Evolutionary conservation across 192 early-diverging fungal genomes (phyloP).

Genomic region (Umbelopsis ramanniana): DNA sequence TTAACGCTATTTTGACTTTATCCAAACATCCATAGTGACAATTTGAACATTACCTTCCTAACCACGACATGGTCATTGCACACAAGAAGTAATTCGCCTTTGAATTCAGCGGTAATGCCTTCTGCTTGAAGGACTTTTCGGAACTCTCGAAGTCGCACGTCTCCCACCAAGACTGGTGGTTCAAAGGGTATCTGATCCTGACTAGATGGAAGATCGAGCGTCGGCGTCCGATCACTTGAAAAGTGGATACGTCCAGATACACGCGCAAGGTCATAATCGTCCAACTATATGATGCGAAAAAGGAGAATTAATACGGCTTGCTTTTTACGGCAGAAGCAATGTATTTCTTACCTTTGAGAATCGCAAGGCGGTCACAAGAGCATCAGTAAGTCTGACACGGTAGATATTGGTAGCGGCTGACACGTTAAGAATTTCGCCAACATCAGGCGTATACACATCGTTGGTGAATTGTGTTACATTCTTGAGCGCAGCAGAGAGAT

Average conservation of each 20-base stretch:
- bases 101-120: constrained; percentile 84
- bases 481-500: constrained; percentile 65
- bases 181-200: constrained; percentile 33
- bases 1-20: too few species aligned
- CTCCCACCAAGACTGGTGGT: constrained; percentile 81
- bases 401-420: constrained; percentile 89
- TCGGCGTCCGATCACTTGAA: constrained; percentile 64
- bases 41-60: constrained; percentile 47
- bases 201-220: constrained; percentile 59
- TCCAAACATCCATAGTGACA: too few species aligned
- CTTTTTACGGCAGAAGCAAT: too few species aligned
- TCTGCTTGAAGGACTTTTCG: constrained; percentile 67
- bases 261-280: constrained; percentile 79
- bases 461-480: constrained; percentile 73
- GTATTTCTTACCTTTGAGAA: constrained; percentile 66
- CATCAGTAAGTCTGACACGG: constrained; percentile 87
- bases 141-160: constrained; percentile 84
- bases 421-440: constrained; percentile 88
- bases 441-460: constrained; percentile 80
- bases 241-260: constrained; percentile 79
- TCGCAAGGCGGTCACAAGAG: constrained; percentile 77
- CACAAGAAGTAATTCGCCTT: constrained; percentile 80
- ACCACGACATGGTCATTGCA: constrained; percentile 80
- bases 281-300: constrained; percentile 43
- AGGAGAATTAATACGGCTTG: not conserved